Conservation (phyloP, 108 stramenopile genomes). For the Stephanodiscus minutulus region DNA sequence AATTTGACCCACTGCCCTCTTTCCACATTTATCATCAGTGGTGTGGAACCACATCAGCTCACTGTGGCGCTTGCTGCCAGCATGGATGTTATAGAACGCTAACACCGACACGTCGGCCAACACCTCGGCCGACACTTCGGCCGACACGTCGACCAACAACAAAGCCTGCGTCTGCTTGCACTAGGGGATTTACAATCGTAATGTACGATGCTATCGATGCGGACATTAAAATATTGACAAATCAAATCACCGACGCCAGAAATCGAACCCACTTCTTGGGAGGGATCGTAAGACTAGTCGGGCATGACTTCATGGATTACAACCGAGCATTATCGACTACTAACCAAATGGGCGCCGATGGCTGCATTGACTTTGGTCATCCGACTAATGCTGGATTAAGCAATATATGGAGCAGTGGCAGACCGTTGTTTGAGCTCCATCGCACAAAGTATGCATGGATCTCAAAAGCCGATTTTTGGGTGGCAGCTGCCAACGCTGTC, state of each 20-base stretch:
- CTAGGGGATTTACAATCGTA: no score
- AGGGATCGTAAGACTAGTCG: not conserved
- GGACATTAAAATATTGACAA: not conserved
- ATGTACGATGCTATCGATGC: not conserved
- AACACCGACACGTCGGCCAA: no score
- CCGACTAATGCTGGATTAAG: slow-evolving; percentile 10
- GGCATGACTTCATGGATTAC: slow-evolving; percentile 13
- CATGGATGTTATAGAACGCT: no score
- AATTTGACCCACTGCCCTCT: no score
- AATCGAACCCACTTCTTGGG: slow-evolving; percentile 1
- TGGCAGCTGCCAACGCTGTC: slow-evolving; percentile 22
- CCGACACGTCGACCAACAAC: no score
- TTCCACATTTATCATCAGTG: no score
- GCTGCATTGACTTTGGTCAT: slow-evolving; percentile 19
- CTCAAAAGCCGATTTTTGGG: slow-evolving; percentile 32
- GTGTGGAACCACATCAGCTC: no score
- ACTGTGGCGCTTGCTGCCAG: no score
- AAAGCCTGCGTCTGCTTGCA: no score
- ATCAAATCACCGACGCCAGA: not conserved
- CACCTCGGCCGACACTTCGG: no score
- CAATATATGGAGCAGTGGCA: slow-evolving; percentile 16
- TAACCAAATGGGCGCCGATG: slow-evolving; percentile 16
- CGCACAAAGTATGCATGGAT: slow-evolving; percentile 14
- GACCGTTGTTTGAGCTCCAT: slow-evolving; percentile 5
- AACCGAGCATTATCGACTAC: not conserved